Evolutionary conservation across 768 basidiomycete genomes (phyloP), one percentile per base, ranked within the genome.

Genomic region (Ramaria sp.): DNA sequence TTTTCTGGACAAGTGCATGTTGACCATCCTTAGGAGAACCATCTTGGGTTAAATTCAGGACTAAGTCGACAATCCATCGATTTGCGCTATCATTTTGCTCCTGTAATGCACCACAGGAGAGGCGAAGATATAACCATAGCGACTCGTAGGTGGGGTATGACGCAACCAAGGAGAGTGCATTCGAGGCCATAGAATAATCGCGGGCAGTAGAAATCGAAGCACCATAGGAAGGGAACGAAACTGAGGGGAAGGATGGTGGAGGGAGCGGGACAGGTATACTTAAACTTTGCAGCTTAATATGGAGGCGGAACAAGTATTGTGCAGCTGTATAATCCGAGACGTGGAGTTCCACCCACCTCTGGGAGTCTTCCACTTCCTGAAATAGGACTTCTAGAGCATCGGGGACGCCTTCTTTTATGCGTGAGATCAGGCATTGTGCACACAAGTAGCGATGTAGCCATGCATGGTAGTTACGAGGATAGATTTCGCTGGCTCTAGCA

Each of bases 401-500:
- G 19, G 61, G 53, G 10, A 47, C 48, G 19, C 58, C 46, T 27
- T 64, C 56, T 53, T 61, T 47, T 31, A 13, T 42, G 60, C 66
- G 42, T 1, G 47, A 22, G 38, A 70, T 63, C 37, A 69, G 53
- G 1, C 66, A 62, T 59, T 76, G 69, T 43, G 79, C 64, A 54
- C 81, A 71, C 42, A 75, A 76, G 48, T 72, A 71, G 64, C 83
- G 80, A 62, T 88, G 82, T 1, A 72, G 65, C 86, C 86, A 88
- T 4, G 83, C 84, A 66, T 83, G 79, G 64, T 88, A 88, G 63
- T 88, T 88, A 13, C 86, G 79, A 9, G 82, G 81, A 63, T 87
- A 84, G 5, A 73, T 67, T 61, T 80, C 78, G 67, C 81, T 82
- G 31, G 83, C 79, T 37, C 67, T 66, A 39, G 73, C 67, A 13